Evolutionary conservation across 257 asterid species (phyloP), one percentile per base, ranked within the genome.

Genomic region (Nicotiana undulata): DNA sequence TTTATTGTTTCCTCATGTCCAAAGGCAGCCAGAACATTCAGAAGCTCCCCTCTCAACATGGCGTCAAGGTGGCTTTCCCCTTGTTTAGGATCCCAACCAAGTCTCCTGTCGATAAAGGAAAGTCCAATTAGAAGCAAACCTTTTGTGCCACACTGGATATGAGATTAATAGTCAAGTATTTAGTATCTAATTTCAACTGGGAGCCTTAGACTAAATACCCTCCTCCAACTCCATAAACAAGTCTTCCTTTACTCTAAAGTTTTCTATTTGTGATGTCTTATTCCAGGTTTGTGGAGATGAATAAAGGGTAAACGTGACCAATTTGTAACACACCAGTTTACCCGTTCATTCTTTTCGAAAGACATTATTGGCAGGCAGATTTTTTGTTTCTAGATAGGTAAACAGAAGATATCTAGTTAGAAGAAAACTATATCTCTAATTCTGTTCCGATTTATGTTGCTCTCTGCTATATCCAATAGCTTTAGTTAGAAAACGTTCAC

Each of bases 41-140:
- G 87, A 74, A 95, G 91, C 84, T 95, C 94, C 52, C 99, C 98
- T 83, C 98, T 89, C 91, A 93, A 84, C 98, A 95, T 95, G 89
- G 96, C 88, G 85, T 93, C 97, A 64, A 95, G 92, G 83, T 95
- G 99, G 85, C 94, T 89, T 90, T 93, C 97, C 84, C 92, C 97
- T 81, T 84, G 90, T 86, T 95, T 95, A 82, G 98, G 94, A 87
- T 95, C 97, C 99, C 99, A 95, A 66, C 98, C 97, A 67, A 93
- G 97, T 80, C 91, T 91, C 97, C 98, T 95, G 93, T 79, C 20
- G 74, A 80, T 76, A 83, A 81, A 86, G 37, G 77, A 18, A 72
- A 46, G 37, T 46, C n/a, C 77, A 72, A 72, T 72, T 46, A 72
- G 77, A 68, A 68, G 56, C 58, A 68, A 68, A 40, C 76, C 32